Evolutionary conservation across 257 asterid genomes (phyloP).

Genomic region (Handroanthus guayacan): DNA sequence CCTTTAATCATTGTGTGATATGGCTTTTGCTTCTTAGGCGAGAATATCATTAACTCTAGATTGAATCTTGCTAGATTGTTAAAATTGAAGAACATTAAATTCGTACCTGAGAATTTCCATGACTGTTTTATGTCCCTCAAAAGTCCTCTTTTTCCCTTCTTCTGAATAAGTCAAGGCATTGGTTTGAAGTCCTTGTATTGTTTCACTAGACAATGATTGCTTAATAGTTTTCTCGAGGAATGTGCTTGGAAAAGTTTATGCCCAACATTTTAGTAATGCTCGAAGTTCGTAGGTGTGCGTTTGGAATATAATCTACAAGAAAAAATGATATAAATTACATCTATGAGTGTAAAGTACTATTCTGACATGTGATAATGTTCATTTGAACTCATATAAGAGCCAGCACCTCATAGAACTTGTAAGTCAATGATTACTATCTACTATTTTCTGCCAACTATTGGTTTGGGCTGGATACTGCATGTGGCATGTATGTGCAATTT

Average conservation of each 20-base stretch:
- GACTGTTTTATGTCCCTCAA: too few relatives aligned
- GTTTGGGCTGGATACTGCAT: neutral
- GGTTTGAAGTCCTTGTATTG: neutral
- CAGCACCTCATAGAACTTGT: neutral
- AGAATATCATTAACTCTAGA: neutral
- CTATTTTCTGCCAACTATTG: neutral
- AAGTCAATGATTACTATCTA: neutral
- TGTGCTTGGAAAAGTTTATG: neutral
- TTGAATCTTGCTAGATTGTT: too few relatives aligned
- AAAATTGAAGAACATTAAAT: too few relatives aligned
- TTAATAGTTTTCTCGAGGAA: neutral
- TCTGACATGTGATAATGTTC: neutral
- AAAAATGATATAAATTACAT: neutral
- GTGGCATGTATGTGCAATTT: neutral
- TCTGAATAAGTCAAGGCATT: conserved; percentile 11
- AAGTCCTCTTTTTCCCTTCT: neutral
- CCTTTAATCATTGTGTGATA: neutral
- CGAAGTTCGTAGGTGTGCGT: neutral
- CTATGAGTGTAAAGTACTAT: neutral
- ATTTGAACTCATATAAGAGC: neutral
- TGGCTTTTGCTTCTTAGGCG: neutral
- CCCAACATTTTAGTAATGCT: neutral
- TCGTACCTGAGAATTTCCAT: too few relatives aligned
- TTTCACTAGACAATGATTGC: neutral
- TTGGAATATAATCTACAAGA: neutral